Evolutionary conservation across 768 basidiomycete genomes (phyloP).

Genomic region (Cantharellus anzutake): DNA sequence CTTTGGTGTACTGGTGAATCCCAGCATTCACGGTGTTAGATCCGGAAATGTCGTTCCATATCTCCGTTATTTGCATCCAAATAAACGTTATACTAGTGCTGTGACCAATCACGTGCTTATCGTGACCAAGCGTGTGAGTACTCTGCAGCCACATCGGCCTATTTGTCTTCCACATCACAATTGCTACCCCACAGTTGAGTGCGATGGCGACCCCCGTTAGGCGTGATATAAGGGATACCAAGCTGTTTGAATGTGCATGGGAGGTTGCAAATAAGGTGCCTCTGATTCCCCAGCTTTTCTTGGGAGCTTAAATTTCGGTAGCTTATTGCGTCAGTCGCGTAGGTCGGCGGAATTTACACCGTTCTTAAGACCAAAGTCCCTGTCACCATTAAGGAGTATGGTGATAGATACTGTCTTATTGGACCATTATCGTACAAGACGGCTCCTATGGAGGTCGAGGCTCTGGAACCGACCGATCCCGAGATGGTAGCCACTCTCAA

Average conservation of each 20-base stretch:
- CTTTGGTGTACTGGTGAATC: constrained; percentile 7
- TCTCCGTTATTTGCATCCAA: not conserved
- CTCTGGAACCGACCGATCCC: constrained; percentile 70
- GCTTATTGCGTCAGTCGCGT: not conserved
- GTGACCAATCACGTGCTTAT: not conserved
- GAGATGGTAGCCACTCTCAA: constrained; percentile 57
- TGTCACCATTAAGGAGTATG: constrained; percentile 91
- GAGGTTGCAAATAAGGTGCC: constrained; percentile 82
- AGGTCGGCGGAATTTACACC: constrained; percentile 94
- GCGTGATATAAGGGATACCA: constrained; percentile 58
- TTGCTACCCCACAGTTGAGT: not conserved
- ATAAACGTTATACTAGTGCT: not conserved
- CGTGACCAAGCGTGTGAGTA: not conserved
- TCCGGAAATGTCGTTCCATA: not conserved
- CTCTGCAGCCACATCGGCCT: not conserved
- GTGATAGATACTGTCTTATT: constrained; percentile 86
- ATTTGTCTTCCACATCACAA: not conserved
- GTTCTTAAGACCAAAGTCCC: constrained; percentile 99
- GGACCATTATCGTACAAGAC: constrained; percentile 98
- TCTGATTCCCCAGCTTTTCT: not conserved
- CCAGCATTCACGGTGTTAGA: not conserved
- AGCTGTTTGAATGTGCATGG: constrained; percentile 94
- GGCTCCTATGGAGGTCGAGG: constrained; percentile 97
- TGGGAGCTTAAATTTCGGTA: not conserved
- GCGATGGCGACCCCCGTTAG: constrained; percentile 11